Percentiles rank a stretch among this genome's conserved stretches.
These are phyloP conservation scores for Suillus luteus DNA, from an alignment of 768 basidiomycete genomes.

Conservation along the genomic window DNA sequence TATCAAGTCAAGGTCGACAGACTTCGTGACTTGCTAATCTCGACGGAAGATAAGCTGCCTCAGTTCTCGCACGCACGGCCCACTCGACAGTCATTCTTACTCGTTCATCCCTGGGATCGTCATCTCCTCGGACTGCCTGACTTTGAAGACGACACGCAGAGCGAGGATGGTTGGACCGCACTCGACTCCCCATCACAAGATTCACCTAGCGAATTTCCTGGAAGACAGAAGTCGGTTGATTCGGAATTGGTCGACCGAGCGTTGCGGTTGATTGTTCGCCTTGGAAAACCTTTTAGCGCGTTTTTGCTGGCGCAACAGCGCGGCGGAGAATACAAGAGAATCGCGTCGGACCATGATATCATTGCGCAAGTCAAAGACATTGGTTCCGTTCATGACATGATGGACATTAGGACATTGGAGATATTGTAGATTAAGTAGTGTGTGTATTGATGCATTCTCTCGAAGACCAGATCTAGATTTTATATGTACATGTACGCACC, in stretches of 20 bases:
- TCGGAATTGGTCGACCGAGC: background rate
- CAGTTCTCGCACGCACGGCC: background rate
- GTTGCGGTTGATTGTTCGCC: slow-evolving; percentile 1
- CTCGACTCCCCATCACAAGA: background rate
- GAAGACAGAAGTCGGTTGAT: background rate
- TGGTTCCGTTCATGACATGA: background rate
- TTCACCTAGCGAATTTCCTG: background rate
- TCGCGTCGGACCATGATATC: background rate
- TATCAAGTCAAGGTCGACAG: slow-evolving; percentile 1
- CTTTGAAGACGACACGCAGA: background rate
- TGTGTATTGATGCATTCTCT: background rate
- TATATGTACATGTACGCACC: background rate
- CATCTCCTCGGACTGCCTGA: background rate
- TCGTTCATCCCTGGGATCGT: background rate
- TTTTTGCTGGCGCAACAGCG: background rate
- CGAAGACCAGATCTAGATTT: background rate
- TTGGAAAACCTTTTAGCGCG: background rate
- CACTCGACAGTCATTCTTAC: background rate
- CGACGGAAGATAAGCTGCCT: background rate
- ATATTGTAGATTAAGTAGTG: background rate
- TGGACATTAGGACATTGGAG: background rate
- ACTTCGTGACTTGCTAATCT: background rate
- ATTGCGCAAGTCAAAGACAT: background rate
- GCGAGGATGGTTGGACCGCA: background rate
- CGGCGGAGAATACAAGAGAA: background rate